These are phyloP conservation scores for Pouteria glomerata DNA, from an alignment of 148 eudicot genomes.

Conservation along the genomic window DNA sequence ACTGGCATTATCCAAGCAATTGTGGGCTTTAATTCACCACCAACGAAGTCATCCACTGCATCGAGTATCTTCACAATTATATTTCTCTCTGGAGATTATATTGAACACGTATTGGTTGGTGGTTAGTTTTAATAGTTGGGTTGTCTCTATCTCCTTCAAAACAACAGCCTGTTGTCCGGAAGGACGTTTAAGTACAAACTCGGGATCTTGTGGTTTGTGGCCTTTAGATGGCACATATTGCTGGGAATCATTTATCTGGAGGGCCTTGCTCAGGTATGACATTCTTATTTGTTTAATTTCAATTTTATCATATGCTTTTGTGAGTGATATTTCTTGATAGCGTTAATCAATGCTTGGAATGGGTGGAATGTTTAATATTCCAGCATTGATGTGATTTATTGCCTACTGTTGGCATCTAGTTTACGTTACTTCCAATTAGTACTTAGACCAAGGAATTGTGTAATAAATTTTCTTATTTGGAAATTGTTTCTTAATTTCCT, in stretches of 20 bases:
- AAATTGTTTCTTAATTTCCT: background rate
- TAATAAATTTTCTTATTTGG: background rate
- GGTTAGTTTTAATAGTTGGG: constrained; percentile 7
- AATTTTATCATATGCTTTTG: background rate
- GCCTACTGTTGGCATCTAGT: background rate
- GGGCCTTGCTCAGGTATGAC: constrained; percentile 32
- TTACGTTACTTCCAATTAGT: background rate
- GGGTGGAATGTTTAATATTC: background rate
- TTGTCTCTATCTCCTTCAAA: background rate
- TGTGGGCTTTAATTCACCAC: background rate
- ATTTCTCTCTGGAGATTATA: background rate
- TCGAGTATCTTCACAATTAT: constrained; percentile 1
- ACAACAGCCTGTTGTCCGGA: constrained; percentile 3
- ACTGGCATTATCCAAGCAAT: background rate
- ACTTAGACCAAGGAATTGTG: background rate
- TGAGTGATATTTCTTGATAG: background rate
- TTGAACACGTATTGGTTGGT: background rate
- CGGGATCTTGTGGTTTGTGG: constrained; percentile 6
- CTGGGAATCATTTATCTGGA: constrained; percentile 27
- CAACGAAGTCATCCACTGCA: background rate
- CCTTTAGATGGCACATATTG: constrained; percentile 30
- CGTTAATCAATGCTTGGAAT: background rate
- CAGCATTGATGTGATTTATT: background rate
- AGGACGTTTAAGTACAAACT: background rate
- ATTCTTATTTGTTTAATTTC: background rate